Percentiles rank a stretch among this genome's conserved stretches.
phyloP scores from a whole-genome alignment of 2,329 filamentous ascomycete species.

The Fusarium sambucinum region DNA sequence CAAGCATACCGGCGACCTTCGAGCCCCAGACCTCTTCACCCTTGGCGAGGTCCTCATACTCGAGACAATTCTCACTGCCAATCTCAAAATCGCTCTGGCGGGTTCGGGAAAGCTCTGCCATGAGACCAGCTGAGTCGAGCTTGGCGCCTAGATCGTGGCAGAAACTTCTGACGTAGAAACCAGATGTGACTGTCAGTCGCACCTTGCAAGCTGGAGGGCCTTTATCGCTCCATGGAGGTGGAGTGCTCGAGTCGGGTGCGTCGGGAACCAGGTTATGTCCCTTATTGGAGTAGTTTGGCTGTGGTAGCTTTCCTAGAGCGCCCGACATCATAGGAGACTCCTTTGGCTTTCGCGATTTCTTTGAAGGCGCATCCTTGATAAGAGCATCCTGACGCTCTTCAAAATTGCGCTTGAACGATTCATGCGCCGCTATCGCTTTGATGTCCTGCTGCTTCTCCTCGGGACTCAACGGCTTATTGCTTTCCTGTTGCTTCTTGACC shows the following conservation, averaged over 20 bases:
- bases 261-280: slow-evolving; percentile 68
- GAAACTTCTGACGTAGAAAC: slow-evolving; percentile 95
- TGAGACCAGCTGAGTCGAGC: slow-evolving; percentile 83
- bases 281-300: slow-evolving; percentile 54
- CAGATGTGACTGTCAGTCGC: slow-evolving; percentile 91
- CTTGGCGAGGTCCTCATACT: slow-evolving; percentile 79
- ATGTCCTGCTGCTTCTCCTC: slow-evolving; percentile 68
- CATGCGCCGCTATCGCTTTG: slow-evolving; percentile 66
- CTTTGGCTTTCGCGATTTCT: slow-evolving; percentile 49
- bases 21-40: slow-evolving; percentile 88
- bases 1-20: slow-evolving; percentile 68
- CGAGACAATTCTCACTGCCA: slow-evolving; percentile 75
- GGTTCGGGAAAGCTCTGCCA: slow-evolving; percentile 85
- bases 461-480: slow-evolving; percentile 62
- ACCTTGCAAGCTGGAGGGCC: slow-evolving; percentile 83
- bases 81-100: slow-evolving; percentile 85
- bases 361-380: slow-evolving; percentile 62
- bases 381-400: slow-evolving; percentile 69
- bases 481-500: slow-evolving; percentile 68
- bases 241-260: slow-evolving; percentile 59
- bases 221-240: slow-evolving; percentile 69
- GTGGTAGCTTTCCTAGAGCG: slow-evolving; percentile 65
- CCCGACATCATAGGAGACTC: slow-evolving; percentile 68
- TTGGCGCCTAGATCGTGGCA: slow-evolving; percentile 91
- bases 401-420: slow-evolving; percentile 69